Evolutionary conservation across 768 basidiomycete genomes (phyloP), one percentile per base, ranked within the genome.

Genomic region (Boletus subparvulus): DNA sequence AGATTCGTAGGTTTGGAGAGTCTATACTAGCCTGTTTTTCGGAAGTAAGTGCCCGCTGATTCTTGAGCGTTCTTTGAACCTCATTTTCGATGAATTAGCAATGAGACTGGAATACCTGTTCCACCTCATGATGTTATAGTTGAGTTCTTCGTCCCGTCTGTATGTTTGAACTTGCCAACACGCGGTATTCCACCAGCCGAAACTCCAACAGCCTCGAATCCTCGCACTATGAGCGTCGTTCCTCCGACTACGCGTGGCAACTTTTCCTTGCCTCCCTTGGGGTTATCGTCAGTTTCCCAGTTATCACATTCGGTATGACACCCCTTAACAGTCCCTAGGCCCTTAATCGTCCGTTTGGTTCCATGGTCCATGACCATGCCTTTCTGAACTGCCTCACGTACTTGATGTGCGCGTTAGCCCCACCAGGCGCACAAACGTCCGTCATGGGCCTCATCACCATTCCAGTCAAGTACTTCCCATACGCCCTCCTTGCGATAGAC

Each of bases 191-290:
- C n/a, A 37, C 36, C 40, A 93, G 91, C 65, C 87, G 84, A 58
- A 84, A 81, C 48, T 77, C 83, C 24, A 77, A 85, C 61, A 75
- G 83, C 40, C 74, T 94, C 4, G 92, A 94, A 72, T 73, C 76
- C 14, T 75, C 76, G 5, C 78, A 84, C 42, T 94, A 83, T 65
- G 60, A 68, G 0, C 70, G 76, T 5, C 80, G 82, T 47, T 88
- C 89, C 0, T 81, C 88, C 3, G 91, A 94, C 71, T 80, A 88
- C 44, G 88, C 88, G 17, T 92, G 85, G 81, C 90, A 92, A 62
- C 77, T 86, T 16, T 65, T 84, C 56, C 70, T 85, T 49, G 81
- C 85, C 10, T 73, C 78, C 41, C 71, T 71, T 30, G 74, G 75
- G 12, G 85, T 92, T 36, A 72, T 91, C 33, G 89, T 92, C 69